Evolutionary conservation across 805 yeast genomes (phyloP), one percentile per base, ranked within the genome.

Genomic region (Candida ponderosae): DNA sequence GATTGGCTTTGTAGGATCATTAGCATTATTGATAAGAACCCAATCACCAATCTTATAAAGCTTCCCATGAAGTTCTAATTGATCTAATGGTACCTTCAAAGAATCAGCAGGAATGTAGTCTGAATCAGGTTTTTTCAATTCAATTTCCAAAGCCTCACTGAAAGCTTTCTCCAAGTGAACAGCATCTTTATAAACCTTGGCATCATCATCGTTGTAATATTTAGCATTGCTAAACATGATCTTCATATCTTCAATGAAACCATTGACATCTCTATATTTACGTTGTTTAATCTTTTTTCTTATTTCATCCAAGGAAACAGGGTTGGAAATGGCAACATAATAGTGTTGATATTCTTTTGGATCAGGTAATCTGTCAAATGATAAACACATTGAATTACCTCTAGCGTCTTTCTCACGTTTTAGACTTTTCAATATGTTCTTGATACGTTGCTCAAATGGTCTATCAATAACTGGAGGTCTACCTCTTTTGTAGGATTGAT

Each of bases 391-490:
- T 27, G 72, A 63, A 33, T 67, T 69, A 11, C 68, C 68, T 32
- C 65, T 65, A 2, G 67, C 65, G 48, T 72, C 78, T 32, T 75
- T 72, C 41, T 82, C 79, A 53, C 84, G 84, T 52, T 88, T 84
- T 53, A 93, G 66, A 34, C 76, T 79, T 56, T 94, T 77, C 67
- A 93, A 63, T 29, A 93, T 79, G 46, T 86, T 79, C 58, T 90
- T 89, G 60, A 90, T 88, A 44, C 97, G 70, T 53, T 87, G 87
- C 60, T 93, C 97, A 58, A 82, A 89, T 6, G 95, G 95, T 54
- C 79, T 81, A 57, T 85, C 95, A 35, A 87, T 86, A 39, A 86
- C 81, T 2, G 96, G 95, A 5, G 96, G 96, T 49, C 95, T 72
- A 16, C 95, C 95, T 52, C 95, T 72, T 57, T 85, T 81, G 38